phyloP scores from a whole-genome alignment of 1,139 yeast species.

The Pichia sp. region DNA sequence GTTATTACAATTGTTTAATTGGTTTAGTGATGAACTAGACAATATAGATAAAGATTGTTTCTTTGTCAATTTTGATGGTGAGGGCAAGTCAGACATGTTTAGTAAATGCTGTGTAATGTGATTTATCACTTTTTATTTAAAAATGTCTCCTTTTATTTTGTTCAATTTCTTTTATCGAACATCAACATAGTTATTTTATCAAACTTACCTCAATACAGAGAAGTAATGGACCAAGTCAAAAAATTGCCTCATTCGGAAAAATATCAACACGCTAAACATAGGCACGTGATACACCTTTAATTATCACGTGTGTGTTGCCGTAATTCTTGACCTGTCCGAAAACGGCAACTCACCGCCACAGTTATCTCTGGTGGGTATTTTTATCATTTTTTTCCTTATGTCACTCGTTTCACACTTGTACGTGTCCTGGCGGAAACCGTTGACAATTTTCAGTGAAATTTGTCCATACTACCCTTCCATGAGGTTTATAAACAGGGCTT shows the following conservation, averaged over 20 bases:
- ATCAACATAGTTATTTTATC: too few species aligned
- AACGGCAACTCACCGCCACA: not conserved
- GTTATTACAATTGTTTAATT: conserved; percentile 16
- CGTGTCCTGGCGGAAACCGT: too few species aligned
- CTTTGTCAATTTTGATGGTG: conserved; percentile 17
- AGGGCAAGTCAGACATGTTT: conserved; percentile 4
- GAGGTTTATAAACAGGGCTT: not conserved
- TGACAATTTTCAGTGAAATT: too few species aligned
- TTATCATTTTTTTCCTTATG: too few species aligned
- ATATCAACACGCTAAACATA: too few species aligned
- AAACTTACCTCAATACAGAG: not conserved
- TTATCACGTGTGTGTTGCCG: not conserved
- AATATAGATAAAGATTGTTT: conserved; percentile 29
- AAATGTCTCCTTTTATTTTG: too few species aligned
- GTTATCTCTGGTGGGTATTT: too few species aligned
- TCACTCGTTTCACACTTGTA: too few species aligned
- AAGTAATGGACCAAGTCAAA: not conserved
- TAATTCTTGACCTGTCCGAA: too few species aligned
- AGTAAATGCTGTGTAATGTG: not conserved
- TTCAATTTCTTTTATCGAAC: too few species aligned
- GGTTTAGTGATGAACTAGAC: conserved; percentile 24
- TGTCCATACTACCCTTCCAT: not conserved
- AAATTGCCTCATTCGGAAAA: not conserved
- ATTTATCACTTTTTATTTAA: too few species aligned
- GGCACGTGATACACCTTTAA: not conserved